These are phyloP conservation scores for Clavaria fumosa DNA, from an alignment of 768 basidiomycete species.

Conservation along the genomic window DNA sequence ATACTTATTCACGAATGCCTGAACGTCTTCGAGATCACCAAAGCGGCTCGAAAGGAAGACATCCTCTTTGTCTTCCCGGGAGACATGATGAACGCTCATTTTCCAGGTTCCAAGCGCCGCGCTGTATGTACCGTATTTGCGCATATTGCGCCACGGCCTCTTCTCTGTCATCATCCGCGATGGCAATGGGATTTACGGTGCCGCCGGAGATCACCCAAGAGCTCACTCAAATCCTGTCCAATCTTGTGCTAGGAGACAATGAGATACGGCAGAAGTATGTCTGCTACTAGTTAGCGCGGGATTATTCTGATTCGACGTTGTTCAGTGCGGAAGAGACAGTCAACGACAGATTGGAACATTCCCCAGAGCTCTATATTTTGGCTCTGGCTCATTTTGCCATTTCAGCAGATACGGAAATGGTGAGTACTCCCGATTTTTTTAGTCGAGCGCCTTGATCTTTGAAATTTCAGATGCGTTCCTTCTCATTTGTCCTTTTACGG, in stretches of 20 bases:
- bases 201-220: constrained; percentile 60
- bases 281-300: background rate
- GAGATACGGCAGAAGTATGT: constrained; percentile 55
- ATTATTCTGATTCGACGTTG: constrained; percentile 1
- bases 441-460: too few species aligned
- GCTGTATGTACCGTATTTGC: too few species aligned
- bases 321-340: constrained; percentile 64
- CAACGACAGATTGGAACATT: constrained; percentile 61
- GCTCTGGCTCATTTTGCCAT: constrained; percentile 70
- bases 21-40: constrained; percentile 71
- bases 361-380: constrained; percentile 66
- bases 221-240: constrained; percentile 72
- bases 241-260: constrained; percentile 75
- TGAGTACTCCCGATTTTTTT: constrained; percentile 28
- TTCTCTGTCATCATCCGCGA: background rate
- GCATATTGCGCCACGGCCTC: too few species aligned
- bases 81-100: too few species aligned
- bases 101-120: constrained; percentile 2
- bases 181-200: constrained; percentile 36
- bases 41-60: constrained; percentile 75
- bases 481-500: constrained; percentile 67
- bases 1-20: constrained; percentile 45
- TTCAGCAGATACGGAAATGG: constrained; percentile 64
- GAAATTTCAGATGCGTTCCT: constrained; percentile 78
- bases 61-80: constrained; percentile 56